Base-by-base conservation (phyloP, 805 yeast species). In the Ogataea methanolica region DNA sequence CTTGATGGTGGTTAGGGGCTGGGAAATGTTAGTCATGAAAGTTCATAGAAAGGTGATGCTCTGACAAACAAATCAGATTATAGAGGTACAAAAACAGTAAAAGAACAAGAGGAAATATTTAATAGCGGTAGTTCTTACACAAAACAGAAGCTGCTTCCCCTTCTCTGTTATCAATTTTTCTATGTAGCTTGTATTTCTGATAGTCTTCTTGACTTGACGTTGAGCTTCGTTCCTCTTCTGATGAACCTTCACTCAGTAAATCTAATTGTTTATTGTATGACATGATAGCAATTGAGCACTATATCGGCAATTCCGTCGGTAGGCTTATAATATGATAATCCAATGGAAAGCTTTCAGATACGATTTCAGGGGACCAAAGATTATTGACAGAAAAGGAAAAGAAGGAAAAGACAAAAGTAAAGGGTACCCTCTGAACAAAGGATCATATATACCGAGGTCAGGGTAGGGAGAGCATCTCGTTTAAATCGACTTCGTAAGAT, bases 241-340 rank as follows among this genome's bases (percentile, higher is more conserved):
- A 55, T 21, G 55, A 52, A 12, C 52, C 53, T 22, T 53, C 55
- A 11, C 53, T 50, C 17, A 52, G 36, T 45, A 51, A 43, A 41
- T 53, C 50, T 36, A 55, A 44, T 36, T 53, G 59, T 44, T 53
- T 55, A 41, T 55, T 55, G 47, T 55, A 55, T 19, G 56, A 50
- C 59, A 55, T 53, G 14, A 34, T 33, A 22, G 14, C 31, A 26
- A 26, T 3, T 8, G 31, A 9, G 11, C 31, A 11, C 31, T 26
- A 6, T 26, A 26, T 26, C 31, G 9, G 9, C 31, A 6, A 19
- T 11, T 23, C 26, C n/a, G 17, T 26, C 9, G 9, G 29, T 23
- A 23, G 29, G 6, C 29, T 26, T 7, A 19, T 19, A 26, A 26
- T 26, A 26, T 11, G 9, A 26, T 26, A 26, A 26, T 26, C 12